Percentiles rank a stretch among this genome's conserved stretches.
Evolutionary conservation across 805 yeast species (phyloP).

Genomic region (Candida nemodendra): DNA sequence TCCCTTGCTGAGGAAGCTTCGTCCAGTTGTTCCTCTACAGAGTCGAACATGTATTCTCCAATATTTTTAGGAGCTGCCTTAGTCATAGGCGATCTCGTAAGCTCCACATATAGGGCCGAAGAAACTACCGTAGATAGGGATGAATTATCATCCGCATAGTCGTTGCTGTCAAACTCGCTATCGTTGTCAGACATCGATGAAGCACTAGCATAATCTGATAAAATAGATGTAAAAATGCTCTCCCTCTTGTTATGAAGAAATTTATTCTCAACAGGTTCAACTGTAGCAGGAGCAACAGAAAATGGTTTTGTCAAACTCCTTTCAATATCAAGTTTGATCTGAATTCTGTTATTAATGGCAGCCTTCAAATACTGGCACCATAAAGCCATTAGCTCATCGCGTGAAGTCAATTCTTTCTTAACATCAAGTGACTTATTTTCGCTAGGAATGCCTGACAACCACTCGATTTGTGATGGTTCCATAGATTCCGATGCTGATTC

Average conservation of each 20-base stretch:
- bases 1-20: no score
- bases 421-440: slow-evolving; percentile 2
- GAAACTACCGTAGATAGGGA: slow-evolving; percentile 19
- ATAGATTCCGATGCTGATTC: not conserved
- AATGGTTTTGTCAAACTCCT: slow-evolving; percentile 7
- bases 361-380: slow-evolving; percentile 31
- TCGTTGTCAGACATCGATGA: slow-evolving; percentile 6
- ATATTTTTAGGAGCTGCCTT: no score
- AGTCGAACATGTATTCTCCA: not conserved
- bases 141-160: slow-evolving; percentile 5
- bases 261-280: not conserved
- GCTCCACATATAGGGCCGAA: slow-evolving; percentile 3
- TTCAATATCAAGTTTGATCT: slow-evolving; percentile 28
- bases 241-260: slow-evolving; percentile 5
- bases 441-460: not conserved
- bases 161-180: slow-evolving; percentile 7
- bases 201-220: slow-evolving; percentile 17
- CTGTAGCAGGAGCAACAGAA: not conserved
- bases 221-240: slow-evolving; percentile 19
- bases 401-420: slow-evolving; percentile 2
- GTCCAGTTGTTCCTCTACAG: not conserved
- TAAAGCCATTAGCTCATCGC: slow-evolving; percentile 17
- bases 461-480: not conserved
- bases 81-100: not conserved
- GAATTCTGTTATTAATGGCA: slow-evolving; percentile 27